A percentile compares a stretch with the other conserved stretches of the same genome.
phyloP scores from a whole-genome alignment of 176 grass and related monocot species.

The Carex pumila region DNA sequence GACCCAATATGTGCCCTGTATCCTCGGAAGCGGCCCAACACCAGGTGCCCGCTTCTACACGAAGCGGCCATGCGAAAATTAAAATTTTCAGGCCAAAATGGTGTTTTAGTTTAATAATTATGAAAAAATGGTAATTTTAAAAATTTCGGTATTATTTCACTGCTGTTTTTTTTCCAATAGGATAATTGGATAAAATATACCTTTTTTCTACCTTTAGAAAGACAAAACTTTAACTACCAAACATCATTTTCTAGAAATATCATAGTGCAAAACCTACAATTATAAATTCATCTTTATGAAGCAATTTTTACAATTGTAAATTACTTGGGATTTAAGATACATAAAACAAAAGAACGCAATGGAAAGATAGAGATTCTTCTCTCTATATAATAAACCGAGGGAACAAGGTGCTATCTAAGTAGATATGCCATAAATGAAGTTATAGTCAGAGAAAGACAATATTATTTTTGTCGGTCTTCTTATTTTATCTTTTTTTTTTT shows the following conservation, averaged over 20 bases:
- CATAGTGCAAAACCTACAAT: not conserved
- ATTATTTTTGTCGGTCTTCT: not conserved
- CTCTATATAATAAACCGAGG: not conserved
- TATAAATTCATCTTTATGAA: not conserved
- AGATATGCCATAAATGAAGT: slow-evolving; percentile 12
- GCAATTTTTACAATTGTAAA: not conserved
- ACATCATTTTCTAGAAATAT: not conserved
- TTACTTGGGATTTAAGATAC: not conserved
- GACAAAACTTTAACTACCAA: not conserved
- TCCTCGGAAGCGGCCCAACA: too few species aligned
- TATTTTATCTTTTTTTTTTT: not conserved
- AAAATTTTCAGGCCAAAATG: too few species aligned
- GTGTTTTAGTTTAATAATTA: too few species aligned
- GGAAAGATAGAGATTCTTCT: not conserved
- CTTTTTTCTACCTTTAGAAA: not conserved
- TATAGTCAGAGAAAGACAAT: not conserved
- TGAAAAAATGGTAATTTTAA: too few species aligned
- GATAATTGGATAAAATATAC: not conserved
- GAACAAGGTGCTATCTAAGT: not conserved
- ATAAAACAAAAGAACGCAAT: not conserved
- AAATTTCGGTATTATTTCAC: not conserved
- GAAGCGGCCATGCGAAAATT: too few species aligned
- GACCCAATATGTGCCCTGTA: too few species aligned
- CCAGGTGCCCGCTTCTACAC: too few species aligned
- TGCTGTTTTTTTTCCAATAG: not conserved